Evolutionary conservation across 1,284 basidiomycete species (phyloP), one percentile per base, ranked within the genome.

Genomic region (Austroboletus niveus): DNA sequence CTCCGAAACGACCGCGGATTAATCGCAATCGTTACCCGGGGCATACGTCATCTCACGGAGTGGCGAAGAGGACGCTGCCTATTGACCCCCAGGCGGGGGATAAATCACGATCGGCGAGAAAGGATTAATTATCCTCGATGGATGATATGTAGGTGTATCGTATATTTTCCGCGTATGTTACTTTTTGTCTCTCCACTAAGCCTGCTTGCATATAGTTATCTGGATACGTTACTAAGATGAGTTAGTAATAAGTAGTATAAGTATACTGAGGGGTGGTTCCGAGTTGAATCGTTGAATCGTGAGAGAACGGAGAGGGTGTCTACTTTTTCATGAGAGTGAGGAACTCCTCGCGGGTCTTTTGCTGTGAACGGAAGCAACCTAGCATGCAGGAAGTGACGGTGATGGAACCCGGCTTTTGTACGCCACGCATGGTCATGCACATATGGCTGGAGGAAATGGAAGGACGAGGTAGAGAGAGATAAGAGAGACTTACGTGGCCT

Each of bases 341-440:
- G 71, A 92, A 92, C 64, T 99, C 97, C 72, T 98, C 96, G 38
- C 97, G 82, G 24, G 97, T 99, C 76, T 99, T 99, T 71, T 97
- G 94, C 60, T 94, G 90, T 12, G 92, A 89, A 50, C 97, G 83
- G 81, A 99, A 99, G 65, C 93, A 97, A 11, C 97, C 97, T 49
- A 98, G 78, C 97, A 99, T 99, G 61, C 95, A 98, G n/a, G 92
- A 95, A 1, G 97, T 99, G 32, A 97, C 91, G 0, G 97, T 99
- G 20, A 89, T 84, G 8, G 96, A 83, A 29, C 97, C 96, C 3
- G 96, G 96, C 73, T 99, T 99, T 73, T 99, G 97, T 1, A 99
- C 97, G 39, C 97, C 97, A 53, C 97, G 87, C 95, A 99, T 99
- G 2, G 95, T 94, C 97, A 99, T 99, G 69, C 97, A 99, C 74